Conservation (phyloP, 495 filamentous ascomycete genomes). For the Xylaria nigripes region DNA sequence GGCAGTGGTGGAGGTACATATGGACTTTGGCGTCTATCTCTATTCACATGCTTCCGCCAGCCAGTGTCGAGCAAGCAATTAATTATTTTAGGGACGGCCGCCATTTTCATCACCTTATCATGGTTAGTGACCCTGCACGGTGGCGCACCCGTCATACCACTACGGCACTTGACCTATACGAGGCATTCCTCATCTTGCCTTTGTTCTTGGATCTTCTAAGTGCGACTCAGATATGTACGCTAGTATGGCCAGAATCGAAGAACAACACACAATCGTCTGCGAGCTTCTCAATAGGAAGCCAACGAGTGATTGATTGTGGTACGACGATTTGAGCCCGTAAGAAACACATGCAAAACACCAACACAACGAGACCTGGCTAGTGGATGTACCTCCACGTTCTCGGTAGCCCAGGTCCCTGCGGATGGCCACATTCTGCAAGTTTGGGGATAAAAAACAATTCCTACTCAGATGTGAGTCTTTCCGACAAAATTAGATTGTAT, state of each 20-base stretch:
- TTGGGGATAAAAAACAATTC: neutral
- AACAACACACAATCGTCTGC: neutral
- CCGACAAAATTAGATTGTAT: neutral
- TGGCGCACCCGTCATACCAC: constrained; percentile 10
- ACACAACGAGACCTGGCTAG: constrained; percentile 3
- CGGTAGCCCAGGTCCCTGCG: constrained; percentile 5
- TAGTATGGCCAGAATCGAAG: neutral
- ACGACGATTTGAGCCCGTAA: neutral
- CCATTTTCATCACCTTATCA: constrained; percentile 2
- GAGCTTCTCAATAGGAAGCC: neutral
- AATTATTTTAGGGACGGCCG: neutral
- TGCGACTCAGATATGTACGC: neutral
- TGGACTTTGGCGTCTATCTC: neutral
- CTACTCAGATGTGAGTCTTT: neutral
- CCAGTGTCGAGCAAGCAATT: neutral
- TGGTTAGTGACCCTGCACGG: constrained; percentile 9
- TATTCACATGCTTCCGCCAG: neutral
- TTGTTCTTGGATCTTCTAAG: neutral
- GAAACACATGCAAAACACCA: neutral
- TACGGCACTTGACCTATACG: constrained; percentile 1
- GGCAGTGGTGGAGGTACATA: neutral
- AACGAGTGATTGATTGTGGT: neutral
- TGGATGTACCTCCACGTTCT: constrained; percentile 8
- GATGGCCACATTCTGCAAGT: constrained; percentile 11
- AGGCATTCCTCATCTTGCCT: neutral